Percentiles rank a stretch among this genome's conserved stretches.
Conservation (phyloP, 352 stramenopile genomes). For the Phytophthora pini region DNA sequence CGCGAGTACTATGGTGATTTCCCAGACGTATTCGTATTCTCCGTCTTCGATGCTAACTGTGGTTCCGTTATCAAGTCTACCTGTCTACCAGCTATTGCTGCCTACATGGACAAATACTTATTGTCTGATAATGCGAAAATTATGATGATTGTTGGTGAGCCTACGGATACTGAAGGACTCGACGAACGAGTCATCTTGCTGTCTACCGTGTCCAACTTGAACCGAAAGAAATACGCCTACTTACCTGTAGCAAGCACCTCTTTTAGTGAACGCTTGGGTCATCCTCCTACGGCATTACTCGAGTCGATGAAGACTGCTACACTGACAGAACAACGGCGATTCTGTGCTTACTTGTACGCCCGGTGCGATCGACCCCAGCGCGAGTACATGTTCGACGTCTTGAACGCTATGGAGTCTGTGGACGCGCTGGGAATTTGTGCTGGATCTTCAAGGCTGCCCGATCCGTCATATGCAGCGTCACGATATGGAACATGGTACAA, state of each 20-base stretch:
- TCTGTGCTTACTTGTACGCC: constrained; percentile 64
- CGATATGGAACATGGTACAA: constrained; percentile 38
- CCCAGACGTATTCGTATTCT: constrained; percentile 56
- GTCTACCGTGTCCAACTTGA: constrained; percentile 29
- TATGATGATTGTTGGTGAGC: constrained; percentile 46
- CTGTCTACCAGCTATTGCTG: constrained; percentile 13
- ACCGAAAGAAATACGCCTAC: constrained; percentile 25
- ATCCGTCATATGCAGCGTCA: constrained; percentile 3
- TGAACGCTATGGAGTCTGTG: constrained; percentile 51
- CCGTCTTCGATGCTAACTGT: constrained; percentile 26
- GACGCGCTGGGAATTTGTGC: constrained; percentile 56
- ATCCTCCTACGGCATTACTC: constrained; percentile 40
- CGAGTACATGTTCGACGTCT: constrained; percentile 61
- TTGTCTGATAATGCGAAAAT: constrained; percentile 1
- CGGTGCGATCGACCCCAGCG: constrained; percentile 55
- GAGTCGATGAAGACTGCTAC: not conserved
- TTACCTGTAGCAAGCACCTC: constrained; percentile 44
- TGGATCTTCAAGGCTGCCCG: constrained; percentile 16
- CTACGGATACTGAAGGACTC: constrained; percentile 24
- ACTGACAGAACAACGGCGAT: constrained; percentile 10
- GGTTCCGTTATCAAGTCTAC: constrained; percentile 2
- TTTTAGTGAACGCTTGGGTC: constrained; percentile 44
- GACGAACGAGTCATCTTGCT: constrained; percentile 44
- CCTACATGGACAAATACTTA: constrained; percentile 12
- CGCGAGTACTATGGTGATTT: constrained; percentile 2